phyloP scores from a whole-genome alignment of 805 yeast genomes.

The Trichomonascus vanleenenianus region DNA sequence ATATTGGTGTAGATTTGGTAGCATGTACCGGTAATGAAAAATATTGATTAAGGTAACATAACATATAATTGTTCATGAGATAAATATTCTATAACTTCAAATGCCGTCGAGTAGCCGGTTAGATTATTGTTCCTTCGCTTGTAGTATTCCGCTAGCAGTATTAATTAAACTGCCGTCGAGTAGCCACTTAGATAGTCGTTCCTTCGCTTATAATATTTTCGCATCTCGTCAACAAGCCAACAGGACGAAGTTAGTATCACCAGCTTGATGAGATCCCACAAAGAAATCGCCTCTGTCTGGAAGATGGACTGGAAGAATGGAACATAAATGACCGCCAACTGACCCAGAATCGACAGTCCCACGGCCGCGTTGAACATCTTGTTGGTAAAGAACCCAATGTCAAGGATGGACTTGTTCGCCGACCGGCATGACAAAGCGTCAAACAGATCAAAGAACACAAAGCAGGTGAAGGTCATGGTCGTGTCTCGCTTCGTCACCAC shows the following conservation, averaged over 20 bases:
- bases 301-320: conserved; percentile 89
- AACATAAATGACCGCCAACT: conserved; percentile 84
- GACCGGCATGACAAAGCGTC: conserved; percentile 94
- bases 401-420: conserved; percentile 71
- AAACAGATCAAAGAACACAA: conserved; percentile 93
- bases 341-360: conserved; percentile 79
- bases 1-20: too few species aligned
- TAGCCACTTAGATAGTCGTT: conserved; percentile 17
- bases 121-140: conserved; percentile 19
- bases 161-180: conserved; percentile 18
- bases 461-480: conserved; percentile 97
- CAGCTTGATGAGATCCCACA: conserved; percentile 63
- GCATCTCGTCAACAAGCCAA: conserved; percentile 73
- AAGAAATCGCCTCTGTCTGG: conserved; percentile 84
- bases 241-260: conserved; percentile 66
- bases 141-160: too few species aligned
- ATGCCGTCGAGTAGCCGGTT: conserved; percentile 17
- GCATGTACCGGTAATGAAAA: too few species aligned
- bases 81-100: conserved; percentile 6
- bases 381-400: conserved; percentile 69
- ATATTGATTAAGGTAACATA: too few species aligned
- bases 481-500: conserved; percentile 90
- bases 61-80: too few species aligned
- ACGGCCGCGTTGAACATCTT: conserved; percentile 93
- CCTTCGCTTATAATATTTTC: conserved; percentile 43